These are phyloP conservation scores for Paraphysoderma sedebokerense DNA, from an alignment of 371 early-diverging fungal species.

Conservation along the genomic window DNA sequence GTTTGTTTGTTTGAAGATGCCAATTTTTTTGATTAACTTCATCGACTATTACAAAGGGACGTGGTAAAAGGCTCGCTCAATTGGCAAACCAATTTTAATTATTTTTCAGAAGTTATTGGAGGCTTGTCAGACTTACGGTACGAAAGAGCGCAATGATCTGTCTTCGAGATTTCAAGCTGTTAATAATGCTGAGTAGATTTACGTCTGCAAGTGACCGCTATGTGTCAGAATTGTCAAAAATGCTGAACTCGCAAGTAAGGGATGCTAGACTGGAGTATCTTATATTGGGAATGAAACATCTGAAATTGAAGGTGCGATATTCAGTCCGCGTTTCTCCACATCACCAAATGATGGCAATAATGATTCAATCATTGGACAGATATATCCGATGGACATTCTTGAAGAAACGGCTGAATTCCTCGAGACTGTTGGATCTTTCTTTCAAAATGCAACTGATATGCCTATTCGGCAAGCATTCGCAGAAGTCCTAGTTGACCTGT, in stretches of 20 bases:
- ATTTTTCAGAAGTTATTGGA: slow-evolving; percentile 77
- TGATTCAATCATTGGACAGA: slow-evolving; percentile 15
- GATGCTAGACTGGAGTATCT: slow-evolving; percentile 72
- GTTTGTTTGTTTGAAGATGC: not conserved
- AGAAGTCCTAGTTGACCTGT: slow-evolving; percentile 66
- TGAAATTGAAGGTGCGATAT: slow-evolving; percentile 55
- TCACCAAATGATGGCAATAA: not conserved
- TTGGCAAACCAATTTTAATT: slow-evolving; percentile 65
- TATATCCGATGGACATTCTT: slow-evolving; percentile 46
- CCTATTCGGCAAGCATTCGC: slow-evolving; percentile 83
- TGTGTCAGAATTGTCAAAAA: slow-evolving; percentile 64
- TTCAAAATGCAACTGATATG: slow-evolving; percentile 58
- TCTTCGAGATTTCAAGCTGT: not conserved
- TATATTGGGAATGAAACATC: slow-evolving; percentile 71
- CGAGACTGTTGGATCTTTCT: slow-evolving; percentile 67
- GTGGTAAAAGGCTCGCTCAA: slow-evolving; percentile 56
- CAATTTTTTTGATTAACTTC: not conserved
- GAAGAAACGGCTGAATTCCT: slow-evolving; percentile 8
- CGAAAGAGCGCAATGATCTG: not conserved
- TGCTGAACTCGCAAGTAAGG: slow-evolving; percentile 27
- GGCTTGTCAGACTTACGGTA: slow-evolving; percentile 61
- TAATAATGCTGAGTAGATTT: slow-evolving; percentile 26
- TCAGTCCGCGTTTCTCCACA: not conserved
- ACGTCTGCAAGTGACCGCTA: slow-evolving; percentile 85
- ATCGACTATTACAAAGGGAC: slow-evolving; percentile 26